Evolutionary conservation across 106 monocot genomes (phyloP), one percentile per base, ranked within the genome.

Genomic region (Dendrobium nobile): DNA sequence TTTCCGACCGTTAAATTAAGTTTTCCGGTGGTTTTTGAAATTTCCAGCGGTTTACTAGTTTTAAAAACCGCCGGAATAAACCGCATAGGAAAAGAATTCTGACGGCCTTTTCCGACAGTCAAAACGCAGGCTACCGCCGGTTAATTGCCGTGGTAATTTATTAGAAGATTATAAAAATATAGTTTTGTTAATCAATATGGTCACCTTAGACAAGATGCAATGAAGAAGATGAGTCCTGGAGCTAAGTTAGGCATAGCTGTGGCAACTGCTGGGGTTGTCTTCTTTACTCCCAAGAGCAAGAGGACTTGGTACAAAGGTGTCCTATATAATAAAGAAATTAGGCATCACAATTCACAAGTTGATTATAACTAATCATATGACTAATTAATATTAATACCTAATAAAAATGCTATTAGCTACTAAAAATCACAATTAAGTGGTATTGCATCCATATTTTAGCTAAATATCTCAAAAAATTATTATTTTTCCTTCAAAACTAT

Each of bases 241-340:
- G 76, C 45, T 76, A 76, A 76, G 41, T 76, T 76, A 26, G 76
- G 76, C 48, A 76, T 76, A 3, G 76, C 76, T 8, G 76, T 51
- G 24, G 76, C 76, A 0, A 76, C 51, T 13, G 76, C 76, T 41
- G 76, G 76, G 76, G 48, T 76, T 76, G 76, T 76, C 48, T 48
- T 76, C 48, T 76, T 76, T 27, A 76, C 48, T 19, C 76, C 76
- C 9, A 51, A 0, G 5, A 76, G 48, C 48, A 47, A 11, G 26
- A 76, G 27, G 0, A 76, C 48, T 51, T 76, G 76, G 26, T 26
- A 26, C 48, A 76, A 1, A 48, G 76, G 76, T 20, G 22, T 51
- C 27, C 76, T 76, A 41, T 22, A 44, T 44, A 75, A 43, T 43
- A 75, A 75, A 44, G 0, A 75, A 20, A n/a, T 0, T 72, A 37